A percentile compares a stretch with the other conserved stretches of the same genome.
phyloP scores from a whole-genome alignment of 1,284 basidiomycete genomes.

The Ustilago trichophora region DNA sequence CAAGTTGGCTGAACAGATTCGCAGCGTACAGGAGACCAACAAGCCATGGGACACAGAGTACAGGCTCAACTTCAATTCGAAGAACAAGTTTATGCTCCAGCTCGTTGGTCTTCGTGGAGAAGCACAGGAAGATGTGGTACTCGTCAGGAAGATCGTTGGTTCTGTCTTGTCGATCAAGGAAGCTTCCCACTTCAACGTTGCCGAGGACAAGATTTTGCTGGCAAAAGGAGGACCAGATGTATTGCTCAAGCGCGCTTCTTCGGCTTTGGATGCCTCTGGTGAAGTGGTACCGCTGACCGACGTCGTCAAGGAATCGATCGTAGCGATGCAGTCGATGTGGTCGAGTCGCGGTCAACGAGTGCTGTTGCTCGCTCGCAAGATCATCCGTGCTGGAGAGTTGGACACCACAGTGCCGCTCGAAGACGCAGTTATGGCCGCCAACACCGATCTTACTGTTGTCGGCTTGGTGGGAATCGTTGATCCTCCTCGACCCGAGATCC shows the following conservation, averaged over 20 bases:
- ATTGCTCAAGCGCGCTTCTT: conserved; percentile 66
- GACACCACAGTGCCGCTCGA: conserved; percentile 67
- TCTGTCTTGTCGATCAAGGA: conserved; percentile 59
- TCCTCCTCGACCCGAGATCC: conserved; percentile 73
- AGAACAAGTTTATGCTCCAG: conserved; percentile 76
- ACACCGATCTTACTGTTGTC: conserved; percentile 71
- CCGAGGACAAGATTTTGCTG: conserved; percentile 32
- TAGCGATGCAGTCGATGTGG: conserved; percentile 66
- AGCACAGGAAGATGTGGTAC: background rate
- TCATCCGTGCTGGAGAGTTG: conserved; percentile 43
- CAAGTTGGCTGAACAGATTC: conserved; percentile 72
- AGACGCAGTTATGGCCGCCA: conserved; percentile 56
- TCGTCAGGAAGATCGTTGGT: background rate
- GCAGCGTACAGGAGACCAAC: conserved; percentile 58
- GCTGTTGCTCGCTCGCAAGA: conserved; percentile 68
- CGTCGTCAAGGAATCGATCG: conserved; percentile 6
- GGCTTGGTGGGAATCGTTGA: conserved; percentile 75
- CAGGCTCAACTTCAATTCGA: conserved; percentile 72
- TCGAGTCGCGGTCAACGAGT: conserved; percentile 74
- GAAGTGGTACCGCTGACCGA: conserved; percentile 24
- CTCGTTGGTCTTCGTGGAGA: conserved; percentile 17
- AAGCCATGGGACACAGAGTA: conserved; percentile 67
- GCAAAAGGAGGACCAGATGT: conserved; percentile 58
- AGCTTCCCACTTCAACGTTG: conserved; percentile 57
- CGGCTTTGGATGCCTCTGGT: conserved; percentile 58